These are phyloP conservation scores for Platanthera zijinensis DNA, from an alignment of 106 monocot genomes.

Conservation along the genomic window DNA sequence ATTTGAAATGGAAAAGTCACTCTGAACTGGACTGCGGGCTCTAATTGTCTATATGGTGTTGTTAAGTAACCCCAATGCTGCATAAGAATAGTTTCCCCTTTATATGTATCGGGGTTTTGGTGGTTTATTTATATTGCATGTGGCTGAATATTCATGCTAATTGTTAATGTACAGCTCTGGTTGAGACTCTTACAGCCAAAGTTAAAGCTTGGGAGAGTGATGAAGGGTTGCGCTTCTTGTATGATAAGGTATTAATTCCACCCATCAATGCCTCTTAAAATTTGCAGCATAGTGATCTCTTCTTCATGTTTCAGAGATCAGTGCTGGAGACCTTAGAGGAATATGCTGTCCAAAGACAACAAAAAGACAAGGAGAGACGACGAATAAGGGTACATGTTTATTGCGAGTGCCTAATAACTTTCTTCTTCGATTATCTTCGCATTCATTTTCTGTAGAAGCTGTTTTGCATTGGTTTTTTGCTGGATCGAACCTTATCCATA, in stretches of 20 bases:
- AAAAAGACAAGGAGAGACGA: constrained; percentile 79
- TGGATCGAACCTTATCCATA: too few species aligned
- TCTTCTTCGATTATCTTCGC: not conserved
- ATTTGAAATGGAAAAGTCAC: too few species aligned
- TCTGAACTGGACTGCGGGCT: too few species aligned
- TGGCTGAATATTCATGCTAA: not conserved
- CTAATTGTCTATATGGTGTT: too few species aligned
- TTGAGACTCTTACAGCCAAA: constrained; percentile 62
- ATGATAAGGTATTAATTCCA: constrained; percentile 39
- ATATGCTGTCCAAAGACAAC: constrained; percentile 38
- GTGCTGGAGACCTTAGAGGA: constrained; percentile 54
- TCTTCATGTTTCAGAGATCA: constrained; percentile 23
- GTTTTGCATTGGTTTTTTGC: too few species aligned
- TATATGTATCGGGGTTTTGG: too few species aligned
- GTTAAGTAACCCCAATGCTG: too few species aligned
- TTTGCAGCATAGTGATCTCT: not conserved
- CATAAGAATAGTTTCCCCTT: too few species aligned
- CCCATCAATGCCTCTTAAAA: not conserved
- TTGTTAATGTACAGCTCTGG: constrained; percentile 38
- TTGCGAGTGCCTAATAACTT: not conserved
- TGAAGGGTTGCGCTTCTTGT: constrained; percentile 55
- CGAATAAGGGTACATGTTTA: constrained; percentile 47
- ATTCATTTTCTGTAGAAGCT: not conserved
- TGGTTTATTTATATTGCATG: not conserved
- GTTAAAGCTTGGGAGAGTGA: constrained; percentile 80